phyloP scores from a whole-genome alignment of 768 basidiomycete species.

The Phylloporus sp. region DNA sequence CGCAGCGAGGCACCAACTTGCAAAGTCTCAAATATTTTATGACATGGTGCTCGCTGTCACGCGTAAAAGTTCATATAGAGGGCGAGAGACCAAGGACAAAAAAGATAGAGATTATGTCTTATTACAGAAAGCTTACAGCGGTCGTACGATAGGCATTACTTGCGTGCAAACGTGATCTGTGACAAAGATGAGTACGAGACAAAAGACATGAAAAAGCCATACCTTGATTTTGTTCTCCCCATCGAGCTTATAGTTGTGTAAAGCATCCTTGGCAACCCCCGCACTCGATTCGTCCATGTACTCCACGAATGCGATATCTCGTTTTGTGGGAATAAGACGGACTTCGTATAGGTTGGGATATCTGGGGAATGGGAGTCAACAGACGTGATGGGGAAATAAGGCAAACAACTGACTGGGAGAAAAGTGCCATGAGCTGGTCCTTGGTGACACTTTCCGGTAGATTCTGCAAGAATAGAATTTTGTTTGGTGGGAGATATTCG shows the following conservation, averaged over 20 bases:
- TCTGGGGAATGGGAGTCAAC: conserved; percentile 37
- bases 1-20: conserved; percentile 22
- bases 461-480: conserved; percentile 97
- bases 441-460: conserved; percentile 90
- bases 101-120: conserved; percentile 22
- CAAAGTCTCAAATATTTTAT: conserved; percentile 22
- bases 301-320: conserved; percentile 98
- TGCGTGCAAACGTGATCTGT: conserved; percentile 74
- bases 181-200: conserved; percentile 9
- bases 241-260: conserved; percentile 97
- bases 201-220: conserved; percentile 8
- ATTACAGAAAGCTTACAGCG: conserved; percentile 30
- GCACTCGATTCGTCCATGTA: conserved; percentile 91
- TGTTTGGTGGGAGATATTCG: conserved; percentile 99
- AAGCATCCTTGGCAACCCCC: conserved; percentile 86
- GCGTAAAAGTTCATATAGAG: conserved; percentile 22
- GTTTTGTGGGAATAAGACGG: conserved; percentile 95
- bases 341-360: conserved; percentile 97
- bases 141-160: conserved; percentile 41
- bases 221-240: conserved; percentile 99
- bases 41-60: conserved; percentile 24
- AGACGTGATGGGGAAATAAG: not conserved
- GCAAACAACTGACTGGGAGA: conserved; percentile 69
- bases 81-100: conserved; percentile 11
- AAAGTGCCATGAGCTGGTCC: conserved; percentile 85